These are phyloP conservation scores for Piromyces finnis DNA, from an alignment of 192 early-diverging fungal genomes.

Conservation along the genomic window DNA sequence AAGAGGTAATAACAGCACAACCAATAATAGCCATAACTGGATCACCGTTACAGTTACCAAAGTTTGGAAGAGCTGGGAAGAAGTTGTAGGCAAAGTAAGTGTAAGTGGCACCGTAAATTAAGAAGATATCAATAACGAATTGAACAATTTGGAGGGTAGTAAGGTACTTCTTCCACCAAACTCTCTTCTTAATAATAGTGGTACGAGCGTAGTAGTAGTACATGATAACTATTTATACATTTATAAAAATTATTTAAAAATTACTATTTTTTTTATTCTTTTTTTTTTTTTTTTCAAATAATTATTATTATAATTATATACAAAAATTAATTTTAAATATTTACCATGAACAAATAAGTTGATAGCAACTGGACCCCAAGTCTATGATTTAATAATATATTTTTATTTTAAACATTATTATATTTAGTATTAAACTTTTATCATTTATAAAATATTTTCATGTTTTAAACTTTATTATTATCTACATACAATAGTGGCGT, in stretches of 20 bases:
- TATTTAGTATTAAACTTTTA: background rate
- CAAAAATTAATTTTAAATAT: no score
- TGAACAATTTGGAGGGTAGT: conserved; percentile 81
- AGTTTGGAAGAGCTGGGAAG: background rate
- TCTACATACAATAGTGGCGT: conserved; percentile 52
- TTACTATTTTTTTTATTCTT: no score
- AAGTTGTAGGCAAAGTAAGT: conserved; percentile 33
- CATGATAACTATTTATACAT: background rate
- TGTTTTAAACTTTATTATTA: no score
- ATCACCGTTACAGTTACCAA: conserved; percentile 45
- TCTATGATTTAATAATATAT: background rate
- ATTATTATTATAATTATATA: no score
- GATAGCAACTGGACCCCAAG: background rate
- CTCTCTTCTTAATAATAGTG: conserved; percentile 11
- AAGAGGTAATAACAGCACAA: conserved; percentile 54
- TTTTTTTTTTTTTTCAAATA: no score
- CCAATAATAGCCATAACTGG: conserved; percentile 68
- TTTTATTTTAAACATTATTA: no score
- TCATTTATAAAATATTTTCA: no score
- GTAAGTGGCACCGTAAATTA: conserved; percentile 78
- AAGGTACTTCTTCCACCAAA: conserved; percentile 89
- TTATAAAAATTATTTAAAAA: no score
- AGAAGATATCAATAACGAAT: conserved; percentile 74
- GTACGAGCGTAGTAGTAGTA: conserved; percentile 79
- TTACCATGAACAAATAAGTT: background rate